Conservation (phyloP, 2,329 filamentous ascomycete genomes). For the Alternaria arbusti region DNA sequence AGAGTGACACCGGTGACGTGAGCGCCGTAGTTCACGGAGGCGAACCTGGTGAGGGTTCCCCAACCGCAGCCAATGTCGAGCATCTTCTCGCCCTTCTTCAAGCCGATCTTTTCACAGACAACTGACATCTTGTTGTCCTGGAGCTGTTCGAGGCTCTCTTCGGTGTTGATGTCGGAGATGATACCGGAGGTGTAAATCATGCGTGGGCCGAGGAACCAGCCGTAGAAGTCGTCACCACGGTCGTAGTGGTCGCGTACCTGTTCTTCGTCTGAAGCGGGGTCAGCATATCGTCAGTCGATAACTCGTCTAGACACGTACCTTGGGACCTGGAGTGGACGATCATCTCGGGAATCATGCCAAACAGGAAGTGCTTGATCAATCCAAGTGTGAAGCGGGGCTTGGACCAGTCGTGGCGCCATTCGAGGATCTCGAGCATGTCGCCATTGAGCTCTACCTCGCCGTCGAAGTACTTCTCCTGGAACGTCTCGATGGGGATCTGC, state of each 20-base stretch:
- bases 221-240: conserved; percentile 97
- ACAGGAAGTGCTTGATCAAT: conserved; percentile 87
- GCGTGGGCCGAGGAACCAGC: conserved; percentile 95
- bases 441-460: conserved; percentile 95
- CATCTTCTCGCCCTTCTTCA: conserved; percentile 80
- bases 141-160: conserved; percentile 91
- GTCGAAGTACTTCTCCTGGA: conserved; percentile 98
- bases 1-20: conserved; percentile 89
- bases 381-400: conserved; percentile 88
- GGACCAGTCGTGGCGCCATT: conserved; percentile 97
- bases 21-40: conserved; percentile 88
- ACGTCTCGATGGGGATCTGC: conserved; percentile 90
- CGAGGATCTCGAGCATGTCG: conserved; percentile 84
- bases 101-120: conserved; percentile 93
- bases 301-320: conserved; percentile 57
- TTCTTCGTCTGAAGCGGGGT: conserved; percentile 76
- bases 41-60: conserved; percentile 94
- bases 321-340: conserved; percentile 92
- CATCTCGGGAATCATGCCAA: conserved; percentile 85
- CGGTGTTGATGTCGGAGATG: conserved; percentile 83
- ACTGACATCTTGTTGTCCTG: conserved; percentile 97
- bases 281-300: conserved; percentile 1
- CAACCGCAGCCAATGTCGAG: conserved; percentile 98
- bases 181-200: conserved; percentile 99
- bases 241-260: conserved; percentile 98